Evolutionary conservation across 2,329 filamentous ascomycete genomes (phyloP), one percentile per base, ranked within the genome.

Genomic region (Camptophora hylomeconis): DNA sequence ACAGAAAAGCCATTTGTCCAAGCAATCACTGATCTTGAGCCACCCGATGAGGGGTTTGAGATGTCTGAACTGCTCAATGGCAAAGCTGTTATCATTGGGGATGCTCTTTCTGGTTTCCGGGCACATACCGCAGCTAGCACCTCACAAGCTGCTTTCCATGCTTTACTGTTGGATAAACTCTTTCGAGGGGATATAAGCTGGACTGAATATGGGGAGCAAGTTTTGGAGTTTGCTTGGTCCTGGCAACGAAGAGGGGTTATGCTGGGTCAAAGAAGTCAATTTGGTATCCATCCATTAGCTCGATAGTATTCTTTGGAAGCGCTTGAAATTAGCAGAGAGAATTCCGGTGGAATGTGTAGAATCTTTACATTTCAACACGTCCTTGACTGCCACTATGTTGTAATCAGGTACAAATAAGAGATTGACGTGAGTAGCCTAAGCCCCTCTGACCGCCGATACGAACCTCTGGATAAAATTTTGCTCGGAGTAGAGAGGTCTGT

Each of bases 111-210:
- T 0, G 53, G 54, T 0, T 61, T 64, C 28, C 39, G 60, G 3
- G 58, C 60, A 3, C 60, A 63, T 37, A 56, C 57, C 2, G 59
- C 57, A 4, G 51, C 53, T 3, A 58, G 57, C 14, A 61, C 58
- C 2, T 54, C 49, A 7, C 59, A 63, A 36, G 50, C 50, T 8
- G 52, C 51, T 1, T 42, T 41, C 24, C 36, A 53, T 33, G 43
- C 43, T 11, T 21, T 42, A 32, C 25, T 31, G 29, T 22, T 46
- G 16, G 33, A 42, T 19, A 23, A 39, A 24, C 30, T 42, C n/a
- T 45, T 47, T 28, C 24, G 18, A 16, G 44, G 35, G 5, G 29
- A 44, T 15, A 40, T 42, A 7, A 37, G 28, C 7, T 31, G 35
- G 37, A 32, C 31, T 13, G 32, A 42, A 20, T 42, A 39, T 33